Conservation (phyloP, 2,329 filamentous ascomycete species). For the Phaeosphaeriaceae sp. region DNA sequence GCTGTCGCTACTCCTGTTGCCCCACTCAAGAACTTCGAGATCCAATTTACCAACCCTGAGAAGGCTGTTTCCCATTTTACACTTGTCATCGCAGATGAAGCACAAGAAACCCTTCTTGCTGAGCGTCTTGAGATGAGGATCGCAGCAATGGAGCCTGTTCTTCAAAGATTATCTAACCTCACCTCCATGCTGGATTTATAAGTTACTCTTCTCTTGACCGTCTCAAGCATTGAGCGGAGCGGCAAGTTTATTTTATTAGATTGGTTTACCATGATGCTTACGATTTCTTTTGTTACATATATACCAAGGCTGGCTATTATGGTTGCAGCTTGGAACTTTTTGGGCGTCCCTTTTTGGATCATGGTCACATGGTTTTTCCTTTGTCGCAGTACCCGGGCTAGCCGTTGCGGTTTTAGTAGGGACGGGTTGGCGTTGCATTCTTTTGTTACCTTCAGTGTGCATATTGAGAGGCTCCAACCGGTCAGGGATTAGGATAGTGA, state of each 20-base stretch:
- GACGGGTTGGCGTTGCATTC: slow-evolving; percentile 7
- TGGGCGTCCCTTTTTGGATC: slow-evolving; percentile 4
- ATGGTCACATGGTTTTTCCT: not conserved
- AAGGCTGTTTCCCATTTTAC: slow-evolving; percentile 70
- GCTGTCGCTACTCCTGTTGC: slow-evolving; percentile 48
- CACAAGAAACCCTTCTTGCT: slow-evolving; percentile 35
- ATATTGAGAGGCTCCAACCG: not conserved
- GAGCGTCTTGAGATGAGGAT: slow-evolving; percentile 45
- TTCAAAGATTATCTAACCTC: slow-evolving; percentile 42
- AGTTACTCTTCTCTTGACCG: slow-evolving; percentile 8
- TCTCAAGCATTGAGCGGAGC: slow-evolving; percentile 1
- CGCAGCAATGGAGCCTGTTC: slow-evolving; percentile 40
- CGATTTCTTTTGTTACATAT: slow-evolving; percentile 40
- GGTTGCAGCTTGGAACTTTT: slow-evolving; percentile 1
- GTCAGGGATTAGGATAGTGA: not conserved
- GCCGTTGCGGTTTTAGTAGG: slow-evolving; percentile 14
- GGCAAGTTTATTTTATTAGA: slow-evolving; percentile 22
- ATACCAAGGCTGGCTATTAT: slow-evolving; percentile 12
- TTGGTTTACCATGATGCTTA: slow-evolving; percentile 32
- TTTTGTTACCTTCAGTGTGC: not conserved
- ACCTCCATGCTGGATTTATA: slow-evolving; percentile 46
- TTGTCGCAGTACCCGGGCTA: slow-evolving; percentile 8
- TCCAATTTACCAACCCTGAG: slow-evolving; percentile 61
- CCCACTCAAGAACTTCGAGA: slow-evolving; percentile 35
- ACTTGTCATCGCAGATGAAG: slow-evolving; percentile 66